Base-by-base conservation (phyloP, 768 basidiomycete genomes). In the Termitomyces sp. region DNA sequence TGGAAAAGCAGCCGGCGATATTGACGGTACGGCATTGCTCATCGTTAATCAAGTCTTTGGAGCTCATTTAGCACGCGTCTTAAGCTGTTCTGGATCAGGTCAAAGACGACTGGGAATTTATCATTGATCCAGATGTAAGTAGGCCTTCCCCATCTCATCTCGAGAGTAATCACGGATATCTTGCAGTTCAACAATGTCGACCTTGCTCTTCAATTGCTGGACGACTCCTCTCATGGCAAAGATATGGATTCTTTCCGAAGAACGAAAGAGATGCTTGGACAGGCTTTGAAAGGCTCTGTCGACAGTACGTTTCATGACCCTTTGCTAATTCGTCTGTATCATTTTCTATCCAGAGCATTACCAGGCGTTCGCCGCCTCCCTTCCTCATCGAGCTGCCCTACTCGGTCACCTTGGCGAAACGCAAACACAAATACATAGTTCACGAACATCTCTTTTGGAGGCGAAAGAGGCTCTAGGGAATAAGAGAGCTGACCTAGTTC, bases 161-260 rank as follows among this genome's bases (percentile, higher is more conserved):
- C n/a, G 11, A 32, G 40, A 49, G 58, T 44, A 35, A 45, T 57
- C 58, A 54, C 40, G 33, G 40, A 63, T 66, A 48, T 46, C 44
- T 63, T 36, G 49, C 46, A 95, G 89, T 99, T 98, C 76, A 96
- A 97, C 71, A 90, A 91, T 52, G 96, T 97, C 38, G 91, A 96
- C 68, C 81, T 98, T 40, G 96, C 97, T 4, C 82, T 99, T 16
- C 89, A 94, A 67, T 81, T 99, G 3, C 78, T 99, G 28, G 92
- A 95, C 65, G 82, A 88, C 45, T 84, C 86, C 1, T 87, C 89
- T 12, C 74, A 79, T 0, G 90, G 89, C 3, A 91, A 89, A 70
- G 85, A 88, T 65, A 86, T 93, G 68, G 78, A 84, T 7, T 91
- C 92, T 1, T 96, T 96, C 71, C 81, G 84, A 35, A 75, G 80